Evolutionary conservation across 169 alveolate species (phyloP).

Genomic region (Perkinsus olseni): DNA sequence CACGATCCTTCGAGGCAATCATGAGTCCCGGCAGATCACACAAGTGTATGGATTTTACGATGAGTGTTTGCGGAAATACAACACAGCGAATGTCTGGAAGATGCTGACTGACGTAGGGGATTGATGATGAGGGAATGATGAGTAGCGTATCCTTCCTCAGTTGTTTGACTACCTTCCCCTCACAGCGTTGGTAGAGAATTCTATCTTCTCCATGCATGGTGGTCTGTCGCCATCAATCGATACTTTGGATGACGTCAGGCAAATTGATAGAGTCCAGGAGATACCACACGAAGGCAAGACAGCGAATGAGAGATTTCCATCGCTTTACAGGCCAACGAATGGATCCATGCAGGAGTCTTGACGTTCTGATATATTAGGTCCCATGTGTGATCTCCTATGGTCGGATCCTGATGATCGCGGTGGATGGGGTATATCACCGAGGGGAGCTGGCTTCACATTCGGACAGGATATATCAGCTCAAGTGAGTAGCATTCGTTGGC

Average conservation of each 20-base stretch:
- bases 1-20: conserved; percentile 96
- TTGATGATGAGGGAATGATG: too few relatives aligned
- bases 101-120: conserved; percentile 71
- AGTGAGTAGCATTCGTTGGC: not conserved
- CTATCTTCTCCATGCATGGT: conserved; percentile 95
- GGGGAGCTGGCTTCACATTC: conserved; percentile 95
- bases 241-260: not conserved
- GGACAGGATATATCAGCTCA: conserved; percentile 78
- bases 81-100: conserved; percentile 49
- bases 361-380: too few relatives aligned
- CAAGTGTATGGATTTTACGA: conserved; percentile 99
- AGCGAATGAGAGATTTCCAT: too few relatives aligned
- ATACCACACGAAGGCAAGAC: conserved; percentile 99
- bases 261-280: conserved; percentile 61
- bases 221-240: conserved; percentile 66
- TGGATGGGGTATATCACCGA: conserved; percentile 92
- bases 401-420: conserved; percentile 96
- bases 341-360: too few relatives aligned
- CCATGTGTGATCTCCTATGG: conserved; percentile 99
- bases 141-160: too few relatives aligned
- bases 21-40: conserved; percentile 95
- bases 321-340: too few relatives aligned
- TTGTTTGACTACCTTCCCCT: conserved; percentile 95
- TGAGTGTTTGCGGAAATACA: conserved; percentile 97
- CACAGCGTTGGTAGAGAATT: conserved; percentile 91